Conservation (phyloP, 768 basidiomycete species). For the Inosperma sp. region DNA sequence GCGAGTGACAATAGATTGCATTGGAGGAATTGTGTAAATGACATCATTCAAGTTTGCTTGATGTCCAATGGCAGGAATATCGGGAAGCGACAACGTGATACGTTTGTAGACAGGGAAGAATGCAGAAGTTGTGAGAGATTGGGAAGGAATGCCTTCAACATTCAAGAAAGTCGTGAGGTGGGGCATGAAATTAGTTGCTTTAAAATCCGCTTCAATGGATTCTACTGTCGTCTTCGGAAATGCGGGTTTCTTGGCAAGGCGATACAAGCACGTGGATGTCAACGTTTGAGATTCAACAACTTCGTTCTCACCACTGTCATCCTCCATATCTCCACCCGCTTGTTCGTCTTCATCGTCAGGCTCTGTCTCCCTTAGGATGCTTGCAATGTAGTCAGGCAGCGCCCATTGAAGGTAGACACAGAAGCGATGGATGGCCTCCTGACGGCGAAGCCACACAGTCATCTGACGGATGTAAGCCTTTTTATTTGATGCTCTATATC, state of each 20-base stretch:
- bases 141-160: background rate
- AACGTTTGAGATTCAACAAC: background rate
- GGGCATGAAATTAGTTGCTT: background rate
- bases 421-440: slow-evolving; percentile 25
- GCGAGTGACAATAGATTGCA: background rate
- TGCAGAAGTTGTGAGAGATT: background rate
- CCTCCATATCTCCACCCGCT: too few species aligned
- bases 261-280: background rate
- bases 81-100: background rate
- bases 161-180: slow-evolving; percentile 1
- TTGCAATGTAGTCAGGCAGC: slow-evolving; percentile 7
- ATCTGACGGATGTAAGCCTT: slow-evolving; percentile 34
- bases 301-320: too few species aligned
- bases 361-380: too few species aligned
- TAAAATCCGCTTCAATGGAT: background rate
- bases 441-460: slow-evolving; percentile 33
- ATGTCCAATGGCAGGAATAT: background rate
- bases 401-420: slow-evolving; percentile 27
- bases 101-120: slow-evolving; percentile 3
- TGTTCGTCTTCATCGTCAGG: background rate
- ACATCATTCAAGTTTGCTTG: background rate
- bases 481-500: slow-evolving; percentile 27
- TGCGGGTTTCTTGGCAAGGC: background rate
- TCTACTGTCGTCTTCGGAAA: background rate
- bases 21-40: background rate